These are phyloP conservation scores for Warburgia ugandensis DNA, from an alignment of 164 flowering plant genomes.

Conservation along the genomic window DNA sequence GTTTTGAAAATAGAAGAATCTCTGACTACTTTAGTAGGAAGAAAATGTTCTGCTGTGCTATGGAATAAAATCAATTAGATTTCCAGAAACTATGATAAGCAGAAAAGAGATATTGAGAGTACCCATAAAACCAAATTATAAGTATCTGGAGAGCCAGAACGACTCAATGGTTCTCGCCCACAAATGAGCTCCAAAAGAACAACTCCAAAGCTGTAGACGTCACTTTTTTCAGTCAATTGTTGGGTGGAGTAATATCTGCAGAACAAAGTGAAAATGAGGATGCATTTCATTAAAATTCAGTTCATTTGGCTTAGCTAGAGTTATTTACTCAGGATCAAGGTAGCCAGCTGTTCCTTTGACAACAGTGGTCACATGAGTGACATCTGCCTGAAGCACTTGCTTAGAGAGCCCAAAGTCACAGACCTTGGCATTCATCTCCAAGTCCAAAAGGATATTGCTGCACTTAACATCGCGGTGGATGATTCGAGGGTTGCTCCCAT, in stretches of 20 bases:
- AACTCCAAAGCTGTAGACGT: constrained; percentile 85
- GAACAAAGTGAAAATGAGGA: constrained; percentile 9
- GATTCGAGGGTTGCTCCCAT: constrained; percentile 70
- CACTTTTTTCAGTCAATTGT: constrained; percentile 88
- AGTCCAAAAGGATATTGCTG: constrained; percentile 73
- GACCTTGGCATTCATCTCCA: constrained; percentile 76
- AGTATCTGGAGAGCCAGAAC: constrained; percentile 66
- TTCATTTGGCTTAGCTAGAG: background rate
- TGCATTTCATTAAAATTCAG: background rate
- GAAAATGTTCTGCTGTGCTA: background rate
- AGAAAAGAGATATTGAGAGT: constrained; percentile 10
- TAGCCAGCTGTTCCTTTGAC: constrained; percentile 92
- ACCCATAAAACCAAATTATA: constrained; percentile 90
- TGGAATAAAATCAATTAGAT: background rate
- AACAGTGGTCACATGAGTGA: constrained; percentile 69
- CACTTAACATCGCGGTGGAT: constrained; percentile 87
- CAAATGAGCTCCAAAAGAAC: constrained; percentile 88
- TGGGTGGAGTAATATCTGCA: constrained; percentile 76
- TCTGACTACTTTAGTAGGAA: too few species aligned
- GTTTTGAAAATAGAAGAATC: too few species aligned
- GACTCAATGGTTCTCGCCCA: constrained; percentile 78
- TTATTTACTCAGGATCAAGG: constrained; percentile 82
- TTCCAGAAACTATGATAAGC: background rate
- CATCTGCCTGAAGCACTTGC: constrained; percentile 62
- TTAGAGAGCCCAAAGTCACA: constrained; percentile 88